Evolutionary conservation across 257 asterid species (phyloP), one percentile per base, ranked within the genome.

Genomic region (Linderniella brevidens): DNA sequence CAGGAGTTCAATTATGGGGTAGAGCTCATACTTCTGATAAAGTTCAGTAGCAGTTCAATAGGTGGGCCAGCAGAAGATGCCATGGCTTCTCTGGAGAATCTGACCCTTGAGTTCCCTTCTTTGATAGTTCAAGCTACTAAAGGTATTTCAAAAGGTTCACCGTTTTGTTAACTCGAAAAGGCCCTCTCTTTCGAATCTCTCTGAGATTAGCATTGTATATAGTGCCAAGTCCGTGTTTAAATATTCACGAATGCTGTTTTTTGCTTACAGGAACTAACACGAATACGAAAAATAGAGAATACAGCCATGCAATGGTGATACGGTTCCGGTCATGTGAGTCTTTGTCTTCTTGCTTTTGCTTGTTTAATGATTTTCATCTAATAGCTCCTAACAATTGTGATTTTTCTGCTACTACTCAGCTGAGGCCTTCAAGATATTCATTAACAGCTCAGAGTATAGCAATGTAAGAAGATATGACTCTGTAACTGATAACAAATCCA

Each of bases 1-100:
- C 84, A 84, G 95, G 95, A 80, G 69, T 84, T 80, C 64, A 77
- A 80, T 72, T 66, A 60, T 50, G 93, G 90, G 3, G 58, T 84
- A 38, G 95, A 84, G 77, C 72, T 75, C 35, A 25, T 80, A 59
- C 71, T 84, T 61, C 86, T 84, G n/a, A 13, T 77, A 53, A 63
- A 67, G 51, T 84, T 84, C 58, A 52, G 14, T 32, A 65, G 50
- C 53, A 68, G 68, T 55, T 77, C 83, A 48, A 63, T 77, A 49
- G 77, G 52, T 45, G 74, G 68, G 41, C 73, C 72, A 18, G 86
- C 83, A 0, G 81, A 77, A 59, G 79, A 75, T 58, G 95, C 86
- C 3, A 49, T 80, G 70, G 39, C 66, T 60, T 68, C 81, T 61
- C 65, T 84, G 19, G 65, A 62, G 45, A 61, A 67, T 36, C 65